These are phyloP conservation scores for Hirsutella rhossiliensis DNA, from an alignment of 2,329 filamentous ascomycete genomes.

Conservation along the genomic window DNA sequence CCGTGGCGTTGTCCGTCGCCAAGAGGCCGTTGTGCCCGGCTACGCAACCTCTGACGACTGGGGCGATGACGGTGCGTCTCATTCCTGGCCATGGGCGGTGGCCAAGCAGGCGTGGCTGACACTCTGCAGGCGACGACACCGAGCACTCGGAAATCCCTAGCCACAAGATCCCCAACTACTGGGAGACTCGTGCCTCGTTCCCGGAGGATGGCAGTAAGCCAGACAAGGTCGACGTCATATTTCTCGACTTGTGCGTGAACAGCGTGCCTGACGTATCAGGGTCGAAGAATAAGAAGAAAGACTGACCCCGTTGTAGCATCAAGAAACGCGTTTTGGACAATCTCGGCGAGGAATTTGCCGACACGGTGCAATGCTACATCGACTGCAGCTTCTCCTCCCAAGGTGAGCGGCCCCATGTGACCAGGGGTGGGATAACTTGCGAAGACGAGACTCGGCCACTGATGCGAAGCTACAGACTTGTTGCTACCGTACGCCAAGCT, in stretches of 20 bases:
- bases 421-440: neutral
- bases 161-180: conserved; percentile 35
- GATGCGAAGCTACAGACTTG: conserved; percentile 13
- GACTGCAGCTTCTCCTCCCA: conserved; percentile 25
- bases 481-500: conserved; percentile 25
- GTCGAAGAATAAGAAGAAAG: neutral
- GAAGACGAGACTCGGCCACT: neutral
- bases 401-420: conserved; percentile 9
- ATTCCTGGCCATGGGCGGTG: neutral
- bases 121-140: conserved; percentile 36
- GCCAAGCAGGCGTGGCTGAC: neutral
- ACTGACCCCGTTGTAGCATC: conserved; percentile 16
- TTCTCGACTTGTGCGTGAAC: conserved; percentile 34
- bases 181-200: conserved; percentile 36
- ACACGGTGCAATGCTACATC: conserved; percentile 25
- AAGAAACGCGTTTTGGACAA: conserved; percentile 22
- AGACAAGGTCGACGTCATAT: conserved; percentile 37
- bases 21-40: conserved; percentile 33
- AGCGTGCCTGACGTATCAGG: neutral
- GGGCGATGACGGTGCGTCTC: conserved; percentile 27
- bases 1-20: conserved; percentile 32
- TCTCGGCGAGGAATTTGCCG: conserved; percentile 23
- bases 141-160: conserved; percentile 33
- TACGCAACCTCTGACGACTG: conserved; percentile 46
- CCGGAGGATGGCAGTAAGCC: conserved; percentile 27